Conservation (phyloP, 2,329 filamentous ascomycete species). For the Pseudogymnoascus sp. region DNA sequence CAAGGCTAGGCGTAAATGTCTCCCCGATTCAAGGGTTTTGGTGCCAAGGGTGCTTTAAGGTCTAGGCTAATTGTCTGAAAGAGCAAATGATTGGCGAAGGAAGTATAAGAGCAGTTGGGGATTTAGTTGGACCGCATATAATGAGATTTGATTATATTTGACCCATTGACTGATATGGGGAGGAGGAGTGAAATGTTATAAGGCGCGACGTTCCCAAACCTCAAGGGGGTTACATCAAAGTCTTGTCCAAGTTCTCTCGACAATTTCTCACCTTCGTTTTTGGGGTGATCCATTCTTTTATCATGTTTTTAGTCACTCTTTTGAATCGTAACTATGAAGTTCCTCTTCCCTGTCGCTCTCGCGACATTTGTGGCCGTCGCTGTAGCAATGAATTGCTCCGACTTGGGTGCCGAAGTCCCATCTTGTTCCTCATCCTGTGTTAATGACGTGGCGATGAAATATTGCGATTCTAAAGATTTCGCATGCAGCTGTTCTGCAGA, state of each 20-base stretch:
- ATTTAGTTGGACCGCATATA: not conserved
- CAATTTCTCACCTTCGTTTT: not conserved
- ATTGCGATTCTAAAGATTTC: not conserved
- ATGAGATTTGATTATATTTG: not conserved
- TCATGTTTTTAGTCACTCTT: not conserved
- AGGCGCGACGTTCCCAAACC: not conserved
- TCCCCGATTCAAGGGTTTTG: not conserved
- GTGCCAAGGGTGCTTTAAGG: not conserved
- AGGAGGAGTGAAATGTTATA: not conserved
- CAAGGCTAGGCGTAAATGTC: not conserved
- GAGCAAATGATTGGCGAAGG: not conserved
- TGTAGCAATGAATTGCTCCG: not conserved
- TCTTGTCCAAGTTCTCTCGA: not conserved
- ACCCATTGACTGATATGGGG: not conserved
- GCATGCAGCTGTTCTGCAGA: not conserved
- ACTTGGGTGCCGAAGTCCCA: not conserved
- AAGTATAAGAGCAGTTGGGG: not conserved
- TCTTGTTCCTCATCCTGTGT: not conserved
- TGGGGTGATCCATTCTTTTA: not conserved
- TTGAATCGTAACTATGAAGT: not conserved
- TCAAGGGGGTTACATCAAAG: not conserved
- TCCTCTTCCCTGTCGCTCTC: not conserved
- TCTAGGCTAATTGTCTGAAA: not conserved
- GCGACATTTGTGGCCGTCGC: not conserved
- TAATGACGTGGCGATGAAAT: not conserved